A percentile compares a stretch with the other conserved stretches of the same genome.
These are phyloP conservation scores for Aristolochia contorta DNA, from an alignment of 164 flowering plant genomes.

Conservation along the genomic window DNA sequence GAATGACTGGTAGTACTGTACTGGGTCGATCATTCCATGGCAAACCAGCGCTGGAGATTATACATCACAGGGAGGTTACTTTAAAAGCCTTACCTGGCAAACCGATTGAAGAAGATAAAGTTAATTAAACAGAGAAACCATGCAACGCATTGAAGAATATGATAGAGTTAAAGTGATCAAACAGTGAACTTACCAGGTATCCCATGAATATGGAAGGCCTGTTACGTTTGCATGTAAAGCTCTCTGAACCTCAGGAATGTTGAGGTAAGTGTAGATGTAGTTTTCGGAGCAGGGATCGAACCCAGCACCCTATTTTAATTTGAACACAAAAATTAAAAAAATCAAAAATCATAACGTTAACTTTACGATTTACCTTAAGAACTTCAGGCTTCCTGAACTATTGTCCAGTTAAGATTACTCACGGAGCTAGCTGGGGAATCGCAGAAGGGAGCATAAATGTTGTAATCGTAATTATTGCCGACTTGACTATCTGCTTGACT, in stretches of 20 bases:
- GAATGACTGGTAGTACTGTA: slow-evolving; percentile 22
- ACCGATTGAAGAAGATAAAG: too few relatives aligned
- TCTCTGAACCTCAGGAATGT: slow-evolving; percentile 29
- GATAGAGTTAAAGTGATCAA: not conserved
- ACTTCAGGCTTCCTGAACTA: slow-evolving; percentile 39
- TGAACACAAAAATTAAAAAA: slow-evolving; percentile 19
- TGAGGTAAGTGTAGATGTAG: slow-evolving; percentile 21
- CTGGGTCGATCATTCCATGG: slow-evolving; percentile 24
- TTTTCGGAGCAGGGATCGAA: slow-evolving; percentile 33
- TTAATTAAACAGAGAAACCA: too few relatives aligned
- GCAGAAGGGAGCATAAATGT: slow-evolving; percentile 4
- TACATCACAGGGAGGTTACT: not conserved
- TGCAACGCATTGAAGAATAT: too few relatives aligned
- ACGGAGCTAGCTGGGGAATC: not conserved
- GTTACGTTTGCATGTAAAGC: slow-evolving; percentile 26
- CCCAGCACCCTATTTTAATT: not conserved
- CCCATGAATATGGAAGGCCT: slow-evolving; percentile 16
- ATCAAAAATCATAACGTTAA: too few relatives aligned
- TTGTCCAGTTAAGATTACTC: not conserved
- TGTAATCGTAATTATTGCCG: not conserved
- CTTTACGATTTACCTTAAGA: too few relatives aligned
- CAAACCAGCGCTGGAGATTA: not conserved
- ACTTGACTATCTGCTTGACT: not conserved
- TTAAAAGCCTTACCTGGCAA: not conserved
- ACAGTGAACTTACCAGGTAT: slow-evolving; percentile 19